These are phyloP conservation scores for Aspergillus nanangensis DNA, from an alignment of 495 filamentous ascomycete genomes.

Conservation along the genomic window DNA sequence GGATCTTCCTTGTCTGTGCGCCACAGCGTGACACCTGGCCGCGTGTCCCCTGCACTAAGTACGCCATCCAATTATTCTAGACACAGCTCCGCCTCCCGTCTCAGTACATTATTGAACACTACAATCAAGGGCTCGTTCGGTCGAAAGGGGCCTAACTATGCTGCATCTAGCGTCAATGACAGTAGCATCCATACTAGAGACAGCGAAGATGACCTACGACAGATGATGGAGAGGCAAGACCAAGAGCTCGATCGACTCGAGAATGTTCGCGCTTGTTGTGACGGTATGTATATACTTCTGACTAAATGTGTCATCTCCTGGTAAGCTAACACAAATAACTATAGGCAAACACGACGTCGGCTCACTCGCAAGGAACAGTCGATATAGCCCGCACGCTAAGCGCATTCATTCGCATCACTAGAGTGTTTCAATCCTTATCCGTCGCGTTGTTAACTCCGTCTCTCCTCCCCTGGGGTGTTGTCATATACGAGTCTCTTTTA, in stretches of 20 bases:
- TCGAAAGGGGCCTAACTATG: slow-evolving; percentile 33
- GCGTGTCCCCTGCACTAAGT: slow-evolving; percentile 37
- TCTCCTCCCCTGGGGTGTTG: not conserved
- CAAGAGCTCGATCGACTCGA: slow-evolving; percentile 72
- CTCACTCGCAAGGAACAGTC: slow-evolving; percentile 42
- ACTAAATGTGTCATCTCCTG: slow-evolving; percentile 13
- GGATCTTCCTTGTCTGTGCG: slow-evolving; percentile 44
- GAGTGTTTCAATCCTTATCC: not conserved
- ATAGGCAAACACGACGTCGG: slow-evolving; percentile 62
- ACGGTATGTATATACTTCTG: slow-evolving; percentile 52
- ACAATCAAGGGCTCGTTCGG: slow-evolving; percentile 44
- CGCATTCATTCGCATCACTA: slow-evolving; percentile 36
- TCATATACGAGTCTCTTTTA: no score
- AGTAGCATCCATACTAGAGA: slow-evolving; percentile 62
- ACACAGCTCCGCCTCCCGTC: slow-evolving; percentile 37
- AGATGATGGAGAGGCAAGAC: slow-evolving; percentile 71
- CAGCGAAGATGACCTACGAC: slow-evolving; percentile 74
- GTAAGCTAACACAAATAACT: slow-evolving; percentile 1
- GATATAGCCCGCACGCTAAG: slow-evolving; percentile 38
- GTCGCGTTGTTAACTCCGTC: not conserved
- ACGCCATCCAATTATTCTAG: slow-evolving; percentile 38
- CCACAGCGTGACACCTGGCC: slow-evolving; percentile 36
- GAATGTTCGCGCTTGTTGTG: slow-evolving; percentile 95
- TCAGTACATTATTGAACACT: slow-evolving; percentile 40
- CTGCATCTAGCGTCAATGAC: slow-evolving; percentile 56